A percentile compares a stretch with the other conserved stretches of the same genome.
phyloP scores from a whole-genome alignment of 768 basidiomycete genomes.

The Russula olivacea region DNA sequence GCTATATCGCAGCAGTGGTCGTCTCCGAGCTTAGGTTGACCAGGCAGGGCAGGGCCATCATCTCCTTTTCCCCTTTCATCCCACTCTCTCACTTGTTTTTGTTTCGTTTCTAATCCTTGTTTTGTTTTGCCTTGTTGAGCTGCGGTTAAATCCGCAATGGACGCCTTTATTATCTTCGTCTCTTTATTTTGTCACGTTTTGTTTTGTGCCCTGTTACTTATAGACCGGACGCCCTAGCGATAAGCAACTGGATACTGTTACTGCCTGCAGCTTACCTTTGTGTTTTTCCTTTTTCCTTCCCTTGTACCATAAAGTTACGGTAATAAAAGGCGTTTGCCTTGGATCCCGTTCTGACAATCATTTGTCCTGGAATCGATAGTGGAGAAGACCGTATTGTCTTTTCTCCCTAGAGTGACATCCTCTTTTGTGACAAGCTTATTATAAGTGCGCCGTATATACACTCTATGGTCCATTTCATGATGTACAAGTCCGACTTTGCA shows the following conservation, averaged over 20 bases:
- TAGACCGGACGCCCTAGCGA: not conserved
- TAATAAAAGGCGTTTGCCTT: too few relatives aligned
- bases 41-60: not conserved
- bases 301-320: too few relatives aligned
- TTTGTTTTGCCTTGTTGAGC: not conserved
- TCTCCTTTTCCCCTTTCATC: not conserved
- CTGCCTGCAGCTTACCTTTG: not conserved
- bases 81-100: not conserved
- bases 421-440: too few relatives aligned
- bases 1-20: not conserved
- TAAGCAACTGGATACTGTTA: not conserved
- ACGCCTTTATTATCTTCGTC: not conserved
- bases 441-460: too few relatives aligned
- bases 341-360: too few relatives aligned
- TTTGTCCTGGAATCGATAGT: too few relatives aligned
- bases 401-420: too few relatives aligned
- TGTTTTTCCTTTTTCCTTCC: too few relatives aligned
- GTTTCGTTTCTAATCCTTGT: not conserved
- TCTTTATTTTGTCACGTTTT: not conserved
- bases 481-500: too few relatives aligned
- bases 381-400: too few relatives aligned
- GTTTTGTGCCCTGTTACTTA: not conserved
- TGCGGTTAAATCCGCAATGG: constrained; percentile 3
- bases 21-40: not conserved
- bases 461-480: too few relatives aligned